phyloP scores from a whole-genome alignment of 805 yeast genomes.

The Lipomyces orientalis region DNA sequence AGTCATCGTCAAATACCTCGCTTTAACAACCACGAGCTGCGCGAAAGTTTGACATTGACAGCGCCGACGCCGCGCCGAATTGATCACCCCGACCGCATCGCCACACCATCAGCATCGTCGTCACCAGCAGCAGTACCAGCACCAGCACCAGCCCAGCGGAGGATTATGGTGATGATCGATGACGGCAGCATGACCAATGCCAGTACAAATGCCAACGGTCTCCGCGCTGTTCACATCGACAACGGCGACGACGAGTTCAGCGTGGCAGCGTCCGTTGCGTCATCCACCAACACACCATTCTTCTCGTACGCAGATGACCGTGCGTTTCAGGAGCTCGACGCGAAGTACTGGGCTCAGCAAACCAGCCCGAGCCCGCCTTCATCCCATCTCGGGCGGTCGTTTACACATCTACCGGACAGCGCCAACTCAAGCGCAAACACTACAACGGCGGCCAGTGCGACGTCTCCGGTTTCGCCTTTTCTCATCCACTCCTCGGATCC shows the following conservation, averaged over 20 bases:
- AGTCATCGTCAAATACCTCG: no score
- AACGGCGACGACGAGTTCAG: not conserved
- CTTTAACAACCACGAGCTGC: no score
- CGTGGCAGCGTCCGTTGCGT: not conserved
- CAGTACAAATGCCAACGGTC: not conserved
- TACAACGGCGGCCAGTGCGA: not conserved
- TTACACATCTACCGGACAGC: slow-evolving; percentile 5
- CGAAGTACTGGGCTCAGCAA: slow-evolving; percentile 35
- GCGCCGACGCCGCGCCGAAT: no score
- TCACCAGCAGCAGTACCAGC: not conserved
- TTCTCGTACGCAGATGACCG: slow-evolving; percentile 35
- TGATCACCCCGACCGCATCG: no score
- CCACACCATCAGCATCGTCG: not conserved
- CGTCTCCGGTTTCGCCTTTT: slow-evolving; percentile 12
- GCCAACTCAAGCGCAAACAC: not conserved
- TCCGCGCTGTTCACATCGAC: not conserved
- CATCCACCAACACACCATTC: slow-evolving; percentile 22
- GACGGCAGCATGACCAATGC: not conserved
- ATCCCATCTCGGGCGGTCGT: slow-evolving; percentile 12
- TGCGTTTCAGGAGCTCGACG: slow-evolving; percentile 32
- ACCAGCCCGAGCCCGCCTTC: slow-evolving; percentile 16
- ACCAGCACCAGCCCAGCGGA: not conserved
- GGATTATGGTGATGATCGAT: not conserved
- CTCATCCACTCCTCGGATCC: not conserved
- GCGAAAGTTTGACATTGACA: no score